These are phyloP conservation scores for Lophiostoma macrostomum DNA, from an alignment of 495 filamentous ascomycete genomes.

Conservation along the genomic window DNA sequence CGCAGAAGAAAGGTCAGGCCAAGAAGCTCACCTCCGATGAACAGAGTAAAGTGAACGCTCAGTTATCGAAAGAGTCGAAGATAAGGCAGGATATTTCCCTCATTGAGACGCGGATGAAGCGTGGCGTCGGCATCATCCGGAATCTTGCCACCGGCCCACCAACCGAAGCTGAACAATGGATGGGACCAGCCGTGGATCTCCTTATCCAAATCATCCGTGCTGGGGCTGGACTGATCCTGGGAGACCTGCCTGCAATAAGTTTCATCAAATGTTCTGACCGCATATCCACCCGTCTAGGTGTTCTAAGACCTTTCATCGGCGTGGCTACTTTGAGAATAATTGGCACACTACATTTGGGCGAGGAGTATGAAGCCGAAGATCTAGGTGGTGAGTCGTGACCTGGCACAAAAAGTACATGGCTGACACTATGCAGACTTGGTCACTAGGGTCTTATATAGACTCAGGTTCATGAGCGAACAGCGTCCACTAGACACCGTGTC, in stretches of 20 bases:
- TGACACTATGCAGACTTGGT: slow-evolving; percentile 57
- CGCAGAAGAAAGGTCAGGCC: slow-evolving; percentile 84
- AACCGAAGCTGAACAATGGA: slow-evolving; percentile 80
- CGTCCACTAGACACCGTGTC: slow-evolving; percentile 83
- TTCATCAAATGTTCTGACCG: slow-evolving; percentile 75
- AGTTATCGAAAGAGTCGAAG: slow-evolving; percentile 77
- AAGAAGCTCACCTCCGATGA: slow-evolving; percentile 90
- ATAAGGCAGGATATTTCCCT: slow-evolving; percentile 68
- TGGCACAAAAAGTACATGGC: background rate
- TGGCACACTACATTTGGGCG: slow-evolving; percentile 66
- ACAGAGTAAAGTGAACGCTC: slow-evolving; percentile 82
- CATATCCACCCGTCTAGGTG: slow-evolving; percentile 71
- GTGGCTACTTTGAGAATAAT: slow-evolving; percentile 78
- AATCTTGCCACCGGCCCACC: slow-evolving; percentile 81
- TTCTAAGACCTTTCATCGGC: slow-evolving; percentile 75
- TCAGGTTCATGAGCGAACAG: slow-evolving; percentile 88
- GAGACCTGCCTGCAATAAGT: slow-evolving; percentile 70
- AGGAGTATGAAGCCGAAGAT: slow-evolving; percentile 70
- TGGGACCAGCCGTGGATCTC: slow-evolving; percentile 69
- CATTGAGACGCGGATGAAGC: slow-evolving; percentile 64
- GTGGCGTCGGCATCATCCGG: slow-evolving; percentile 80
- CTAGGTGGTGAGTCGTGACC: slow-evolving; percentile 49
- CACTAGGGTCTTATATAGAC: slow-evolving; percentile 83
- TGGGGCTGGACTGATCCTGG: slow-evolving; percentile 76
- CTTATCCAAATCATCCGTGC: slow-evolving; percentile 69